Evolutionary conservation across 2,329 filamentous ascomycete genomes (phyloP).

Genomic region (Colletotrichum lindemuthianum): DNA sequence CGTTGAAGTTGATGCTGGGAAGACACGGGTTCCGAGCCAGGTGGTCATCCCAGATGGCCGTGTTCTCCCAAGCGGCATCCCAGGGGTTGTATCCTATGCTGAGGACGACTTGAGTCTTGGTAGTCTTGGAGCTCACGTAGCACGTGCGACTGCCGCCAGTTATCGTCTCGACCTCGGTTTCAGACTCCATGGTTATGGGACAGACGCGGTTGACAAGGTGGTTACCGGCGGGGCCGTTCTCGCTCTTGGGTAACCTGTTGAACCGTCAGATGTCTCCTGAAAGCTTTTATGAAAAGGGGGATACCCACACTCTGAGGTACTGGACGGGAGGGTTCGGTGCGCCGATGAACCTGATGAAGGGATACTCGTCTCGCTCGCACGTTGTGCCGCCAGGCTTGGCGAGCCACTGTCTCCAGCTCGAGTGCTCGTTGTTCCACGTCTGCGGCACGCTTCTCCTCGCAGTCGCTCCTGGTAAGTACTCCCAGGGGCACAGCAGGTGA

Average conservation of each 20-base stretch:
- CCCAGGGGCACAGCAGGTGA: slow-evolving; percentile 1
- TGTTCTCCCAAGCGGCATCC: not conserved
- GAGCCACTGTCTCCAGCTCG: not conserved
- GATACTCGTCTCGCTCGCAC: slow-evolving; percentile 6
- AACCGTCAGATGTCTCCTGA: not conserved
- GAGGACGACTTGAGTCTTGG: slow-evolving; percentile 7
- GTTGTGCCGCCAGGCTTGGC: not conserved
- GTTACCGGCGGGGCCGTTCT: not conserved
- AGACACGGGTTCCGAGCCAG: not conserved
- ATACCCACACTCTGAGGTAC: not conserved
- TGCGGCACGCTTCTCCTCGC: not conserved
- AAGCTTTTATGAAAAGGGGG: no score
- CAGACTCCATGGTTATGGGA: not conserved
- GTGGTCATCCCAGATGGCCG: slow-evolving; percentile 1
- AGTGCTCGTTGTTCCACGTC: not conserved
- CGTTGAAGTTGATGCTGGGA: slow-evolving; percentile 2
- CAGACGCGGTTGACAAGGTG: not conserved
- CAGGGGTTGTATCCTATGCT: not conserved
- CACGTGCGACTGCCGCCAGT: slow-evolving; percentile 1
- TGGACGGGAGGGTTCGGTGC: not conserved
- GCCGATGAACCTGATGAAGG: not conserved
- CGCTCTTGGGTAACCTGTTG: not conserved
- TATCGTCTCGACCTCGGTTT: not conserved
- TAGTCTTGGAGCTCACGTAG: slow-evolving; percentile 6
- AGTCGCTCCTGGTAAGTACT: not conserved